A percentile compares a stretch with the other conserved stretches of the same genome.
Evolutionary conservation across 768 basidiomycete genomes (phyloP).

Genomic region (Podaxis sp.): DNA sequence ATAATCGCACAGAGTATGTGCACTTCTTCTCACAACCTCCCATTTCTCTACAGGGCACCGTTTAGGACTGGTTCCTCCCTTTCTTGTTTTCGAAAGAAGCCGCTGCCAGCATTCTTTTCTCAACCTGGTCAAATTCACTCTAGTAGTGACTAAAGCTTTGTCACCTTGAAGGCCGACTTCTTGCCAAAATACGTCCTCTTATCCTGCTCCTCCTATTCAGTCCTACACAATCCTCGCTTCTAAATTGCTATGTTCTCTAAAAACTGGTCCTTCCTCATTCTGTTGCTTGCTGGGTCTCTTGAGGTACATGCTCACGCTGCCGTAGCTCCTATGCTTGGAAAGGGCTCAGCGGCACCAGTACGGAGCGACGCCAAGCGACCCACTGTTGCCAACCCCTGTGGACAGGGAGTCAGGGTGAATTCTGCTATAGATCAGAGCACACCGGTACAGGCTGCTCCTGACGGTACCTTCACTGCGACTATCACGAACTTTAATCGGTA

Average conservation of each 20-base stretch:
- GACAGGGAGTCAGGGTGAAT: conserved; percentile 33
- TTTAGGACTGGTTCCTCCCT: conserved; percentile 27
- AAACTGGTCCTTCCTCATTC: conserved; percentile 22
- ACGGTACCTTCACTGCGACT: conserved; percentile 37
- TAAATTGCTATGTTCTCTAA: conserved; percentile 24
- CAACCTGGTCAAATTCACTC: not conserved
- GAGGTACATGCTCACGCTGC: conserved; percentile 38
- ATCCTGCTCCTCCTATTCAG: not conserved
- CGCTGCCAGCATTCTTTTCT: not conserved
- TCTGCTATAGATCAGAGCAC: conserved; percentile 33
- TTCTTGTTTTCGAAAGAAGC: conserved; percentile 6
- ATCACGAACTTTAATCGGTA: conserved; percentile 46
- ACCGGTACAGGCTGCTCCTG: conserved; percentile 30
- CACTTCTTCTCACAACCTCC: not conserved
- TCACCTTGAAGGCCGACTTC: conserved; percentile 1
- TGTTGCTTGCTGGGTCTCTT: conserved; percentile 29
- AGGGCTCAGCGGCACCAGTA: conserved; percentile 21
- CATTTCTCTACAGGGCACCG: conserved; percentile 12
- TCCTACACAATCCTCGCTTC: not conserved
- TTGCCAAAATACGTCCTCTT: not conserved
- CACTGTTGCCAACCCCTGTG: conserved; percentile 33
- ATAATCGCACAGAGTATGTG: not conserved
- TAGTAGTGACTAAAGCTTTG: conserved; percentile 11
- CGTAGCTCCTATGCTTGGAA: conserved; percentile 38
- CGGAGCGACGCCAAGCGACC: conserved; percentile 31